A percentile compares a stretch with the other conserved stretches of the same genome.
Conservation (phyloP, 192 early-diverging fungal species). For the Backusella tuberculispora region DNA sequence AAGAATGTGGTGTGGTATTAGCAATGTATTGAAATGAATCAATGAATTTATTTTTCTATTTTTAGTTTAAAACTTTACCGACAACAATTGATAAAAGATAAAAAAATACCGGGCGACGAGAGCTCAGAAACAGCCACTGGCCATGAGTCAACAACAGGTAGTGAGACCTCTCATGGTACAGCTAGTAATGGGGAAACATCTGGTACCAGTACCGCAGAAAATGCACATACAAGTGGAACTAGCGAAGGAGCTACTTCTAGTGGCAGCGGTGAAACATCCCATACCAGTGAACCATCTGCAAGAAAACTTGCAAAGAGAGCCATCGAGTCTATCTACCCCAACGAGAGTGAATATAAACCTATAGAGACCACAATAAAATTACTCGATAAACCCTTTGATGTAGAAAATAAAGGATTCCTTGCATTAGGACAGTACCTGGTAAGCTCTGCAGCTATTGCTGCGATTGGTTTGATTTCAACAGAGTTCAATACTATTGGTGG, state of each 20-base stretch:
- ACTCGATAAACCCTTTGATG: not conserved
- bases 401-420: conserved; percentile 5
- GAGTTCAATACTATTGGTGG: not conserved
- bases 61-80: conserved; percentile 27
- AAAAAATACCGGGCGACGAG: conserved; percentile 6
- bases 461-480: not conserved
- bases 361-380: not conserved
- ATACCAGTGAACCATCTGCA: not conserved
- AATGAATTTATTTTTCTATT: not conserved
- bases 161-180: not conserved
- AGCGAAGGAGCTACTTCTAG: not conserved
- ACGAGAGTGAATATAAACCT: conserved; percentile 6
- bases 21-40: not conserved
- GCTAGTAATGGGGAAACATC: not conserved
- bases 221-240: not conserved
- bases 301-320: conserved; percentile 11
- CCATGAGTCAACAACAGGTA: not conserved
- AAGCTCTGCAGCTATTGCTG: not conserved
- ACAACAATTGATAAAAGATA: conserved; percentile 22
- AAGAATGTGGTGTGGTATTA: too few species aligned
- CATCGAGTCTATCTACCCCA: not conserved
- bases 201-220: not conserved
- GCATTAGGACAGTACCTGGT: not conserved
- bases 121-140: not conserved
- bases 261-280: not conserved